Evolutionary conservation across 2,329 filamentous ascomycete species (phyloP).

Genomic region (Coniochaeta sp.): DNA sequence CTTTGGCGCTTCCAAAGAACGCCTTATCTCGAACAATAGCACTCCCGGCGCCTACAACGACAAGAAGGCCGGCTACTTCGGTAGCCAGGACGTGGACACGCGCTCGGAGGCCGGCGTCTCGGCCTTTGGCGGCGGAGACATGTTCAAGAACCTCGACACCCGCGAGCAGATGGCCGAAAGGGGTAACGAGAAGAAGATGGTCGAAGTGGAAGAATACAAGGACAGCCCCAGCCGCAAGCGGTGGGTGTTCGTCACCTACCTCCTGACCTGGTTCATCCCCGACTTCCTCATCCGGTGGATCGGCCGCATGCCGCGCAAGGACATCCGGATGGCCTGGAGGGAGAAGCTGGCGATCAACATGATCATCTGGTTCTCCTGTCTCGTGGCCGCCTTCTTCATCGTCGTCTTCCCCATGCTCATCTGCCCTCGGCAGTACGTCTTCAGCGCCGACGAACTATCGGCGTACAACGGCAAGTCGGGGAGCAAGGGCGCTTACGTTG

Average conservation of each 20-base stretch:
- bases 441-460: constrained; percentile 68
- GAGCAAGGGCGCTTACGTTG: constrained; percentile 55
- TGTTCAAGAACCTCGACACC: constrained; percentile 97
- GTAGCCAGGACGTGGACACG: constrained; percentile 67
- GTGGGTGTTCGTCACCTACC: constrained; percentile 79
- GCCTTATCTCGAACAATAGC: constrained; percentile 43
- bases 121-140: constrained; percentile 86
- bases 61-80: constrained; percentile 77
- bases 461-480: constrained; percentile 65
- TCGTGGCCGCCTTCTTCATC: constrained; percentile 78
- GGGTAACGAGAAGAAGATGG: constrained; percentile 81
- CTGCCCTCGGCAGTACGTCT: constrained; percentile 88
- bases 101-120: constrained; percentile 89
- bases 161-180: constrained; percentile 93
- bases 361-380: constrained; percentile 86
- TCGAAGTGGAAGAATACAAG: constrained; percentile 80
- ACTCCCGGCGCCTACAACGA: constrained; percentile 63
- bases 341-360: constrained; percentile 98
- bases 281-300: constrained; percentile 72
- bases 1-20: constrained; percentile 58
- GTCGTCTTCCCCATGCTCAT: constrained; percentile 80
- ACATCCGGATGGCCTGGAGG: constrained; percentile 87
- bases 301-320: constrained; percentile 84
- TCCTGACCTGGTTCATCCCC: constrained; percentile 81
- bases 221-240: constrained; percentile 77